These are phyloP conservation scores for Adenanthera pavonina DNA, from an alignment of 306 rosid genomes.

Conservation along the genomic window DNA sequence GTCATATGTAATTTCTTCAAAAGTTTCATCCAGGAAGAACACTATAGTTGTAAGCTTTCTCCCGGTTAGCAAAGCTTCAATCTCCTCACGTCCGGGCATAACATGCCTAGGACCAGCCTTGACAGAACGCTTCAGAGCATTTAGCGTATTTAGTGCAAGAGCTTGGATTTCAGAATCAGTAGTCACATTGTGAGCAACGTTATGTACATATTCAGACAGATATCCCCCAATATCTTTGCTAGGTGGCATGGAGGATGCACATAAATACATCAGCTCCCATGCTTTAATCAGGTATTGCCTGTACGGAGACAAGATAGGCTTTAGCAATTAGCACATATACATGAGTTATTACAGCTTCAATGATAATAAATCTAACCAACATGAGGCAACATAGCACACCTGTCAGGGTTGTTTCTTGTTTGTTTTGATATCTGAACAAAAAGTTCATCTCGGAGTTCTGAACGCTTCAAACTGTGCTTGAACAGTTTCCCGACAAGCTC, in stretches of 20 bases:
- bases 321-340: constrained; percentile 18
- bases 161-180: constrained; percentile 76
- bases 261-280: constrained; percentile 92
- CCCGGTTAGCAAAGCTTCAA: constrained; percentile 83
- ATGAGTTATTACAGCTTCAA: background rate
- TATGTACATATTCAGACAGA: constrained; percentile 87
- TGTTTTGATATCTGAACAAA: constrained; percentile 93
- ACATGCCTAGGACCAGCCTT: constrained; percentile 95
- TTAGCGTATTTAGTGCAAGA: constrained; percentile 77
- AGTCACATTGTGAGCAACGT: constrained; percentile 62
- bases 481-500: constrained; percentile 84
- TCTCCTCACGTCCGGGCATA: constrained; percentile 90
- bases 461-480: constrained; percentile 88
- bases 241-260: constrained; percentile 96
- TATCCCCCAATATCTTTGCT: constrained; percentile 88
- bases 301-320: constrained; percentile 33
- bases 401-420: constrained; percentile 89
- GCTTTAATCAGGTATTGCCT: constrained; percentile 88
- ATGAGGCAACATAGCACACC: constrained; percentile 54
- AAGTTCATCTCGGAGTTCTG: constrained; percentile 95
- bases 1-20: constrained; percentile 92
- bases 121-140: constrained; percentile 85
- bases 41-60: constrained; percentile 92
- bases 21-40: constrained; percentile 92
- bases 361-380: constrained; percentile 13